Evolutionary conservation across 2,329 filamentous ascomycete genomes (phyloP).

Genomic region (Penicillium digitatum): DNA sequence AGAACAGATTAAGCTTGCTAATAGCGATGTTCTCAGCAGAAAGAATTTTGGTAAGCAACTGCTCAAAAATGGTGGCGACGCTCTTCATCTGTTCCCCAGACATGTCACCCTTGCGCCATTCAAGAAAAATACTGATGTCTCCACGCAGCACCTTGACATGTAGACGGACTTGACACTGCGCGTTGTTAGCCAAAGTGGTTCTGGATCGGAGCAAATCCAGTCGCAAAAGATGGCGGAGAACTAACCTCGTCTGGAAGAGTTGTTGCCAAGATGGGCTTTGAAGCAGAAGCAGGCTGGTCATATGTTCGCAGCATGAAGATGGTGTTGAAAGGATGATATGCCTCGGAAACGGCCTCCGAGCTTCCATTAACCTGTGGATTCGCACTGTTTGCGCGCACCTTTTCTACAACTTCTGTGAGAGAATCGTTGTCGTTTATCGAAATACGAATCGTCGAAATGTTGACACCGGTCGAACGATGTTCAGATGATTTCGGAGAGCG

Average conservation of each 20-base stretch:
- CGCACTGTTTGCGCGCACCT: slow-evolving; percentile 15
- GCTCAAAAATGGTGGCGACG: slow-evolving; percentile 53
- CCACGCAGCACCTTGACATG: slow-evolving; percentile 35
- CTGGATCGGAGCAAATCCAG: fast-evolving
- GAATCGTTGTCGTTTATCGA: slow-evolving; percentile 30
- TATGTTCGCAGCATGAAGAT: slow-evolving; percentile 36
- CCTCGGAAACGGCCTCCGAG: slow-evolving; percentile 13
- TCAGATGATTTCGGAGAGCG: slow-evolving; percentile 15
- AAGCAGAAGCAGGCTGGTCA: slow-evolving; percentile 14
- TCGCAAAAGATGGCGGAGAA: background rate
- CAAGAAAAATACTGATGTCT: slow-evolving; percentile 37
- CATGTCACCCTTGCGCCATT: slow-evolving; percentile 40
- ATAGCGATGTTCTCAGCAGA: slow-evolving; percentile 42
- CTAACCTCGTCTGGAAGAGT: slow-evolving; percentile 35
- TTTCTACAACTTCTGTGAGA: slow-evolving; percentile 28
- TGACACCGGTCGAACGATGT: slow-evolving; percentile 17
- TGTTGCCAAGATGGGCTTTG: slow-evolving; percentile 26
- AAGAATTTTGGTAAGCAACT: slow-evolving; percentile 49
- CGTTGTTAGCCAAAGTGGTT: background rate
- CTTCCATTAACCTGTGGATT: slow-evolving; percentile 10
- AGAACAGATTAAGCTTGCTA: slow-evolving; percentile 52
- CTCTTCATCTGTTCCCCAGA: slow-evolving; percentile 41
- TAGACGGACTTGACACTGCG: slow-evolving; percentile 36
- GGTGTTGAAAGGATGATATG: slow-evolving; percentile 36
- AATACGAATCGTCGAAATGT: slow-evolving; percentile 24